These are phyloP conservation scores for Phytophthora citrophthora DNA, from an alignment of 352 stramenopile species.

Conservation along the genomic window DNA sequence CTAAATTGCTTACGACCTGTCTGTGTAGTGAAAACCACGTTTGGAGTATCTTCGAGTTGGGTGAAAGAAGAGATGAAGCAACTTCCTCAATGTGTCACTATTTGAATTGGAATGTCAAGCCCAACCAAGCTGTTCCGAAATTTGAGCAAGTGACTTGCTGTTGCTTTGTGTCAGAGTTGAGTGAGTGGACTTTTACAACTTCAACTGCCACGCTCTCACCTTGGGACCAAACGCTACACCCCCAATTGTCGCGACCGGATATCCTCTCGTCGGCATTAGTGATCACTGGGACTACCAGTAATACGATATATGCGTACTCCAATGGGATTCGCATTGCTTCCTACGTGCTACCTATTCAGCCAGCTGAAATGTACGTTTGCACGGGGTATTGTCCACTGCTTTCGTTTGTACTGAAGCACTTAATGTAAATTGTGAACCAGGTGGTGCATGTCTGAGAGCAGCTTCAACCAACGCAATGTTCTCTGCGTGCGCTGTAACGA, in stretches of 20 bases:
- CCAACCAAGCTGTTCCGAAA: conserved; percentile 1
- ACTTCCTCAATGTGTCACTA: conserved; percentile 24
- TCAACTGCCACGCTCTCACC: conserved; percentile 2
- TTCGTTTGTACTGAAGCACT: not conserved
- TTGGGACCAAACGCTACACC: conserved; percentile 6
- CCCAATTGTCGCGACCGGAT: conserved; percentile 8
- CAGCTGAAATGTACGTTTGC: conserved; percentile 53
- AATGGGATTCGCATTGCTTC: conserved; percentile 55
- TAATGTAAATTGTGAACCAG: conserved; percentile 16
- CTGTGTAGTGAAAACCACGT: conserved; percentile 11
- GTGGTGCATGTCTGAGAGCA: conserved; percentile 33
- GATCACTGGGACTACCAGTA: conserved; percentile 50
- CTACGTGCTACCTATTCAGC: conserved; percentile 46
- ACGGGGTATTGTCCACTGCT: not conserved
- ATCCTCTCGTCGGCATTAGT: conserved; percentile 37
- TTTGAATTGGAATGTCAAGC: not conserved
- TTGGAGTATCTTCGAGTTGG: conserved; percentile 29
- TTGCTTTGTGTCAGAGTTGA: conserved; percentile 36
- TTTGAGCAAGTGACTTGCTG: conserved; percentile 35
- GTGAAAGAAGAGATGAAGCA: not conserved
- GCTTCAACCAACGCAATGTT: conserved; percentile 28
- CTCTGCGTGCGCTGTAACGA: conserved; percentile 56
- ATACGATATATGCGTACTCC: conserved; percentile 51
- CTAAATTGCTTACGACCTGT: conserved; percentile 2
- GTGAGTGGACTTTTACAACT: conserved; percentile 23